These are phyloP conservation scores for Rutstroemia sp. DNA, from an alignment of 2,329 filamentous ascomycete genomes.

Conservation along the genomic window DNA sequence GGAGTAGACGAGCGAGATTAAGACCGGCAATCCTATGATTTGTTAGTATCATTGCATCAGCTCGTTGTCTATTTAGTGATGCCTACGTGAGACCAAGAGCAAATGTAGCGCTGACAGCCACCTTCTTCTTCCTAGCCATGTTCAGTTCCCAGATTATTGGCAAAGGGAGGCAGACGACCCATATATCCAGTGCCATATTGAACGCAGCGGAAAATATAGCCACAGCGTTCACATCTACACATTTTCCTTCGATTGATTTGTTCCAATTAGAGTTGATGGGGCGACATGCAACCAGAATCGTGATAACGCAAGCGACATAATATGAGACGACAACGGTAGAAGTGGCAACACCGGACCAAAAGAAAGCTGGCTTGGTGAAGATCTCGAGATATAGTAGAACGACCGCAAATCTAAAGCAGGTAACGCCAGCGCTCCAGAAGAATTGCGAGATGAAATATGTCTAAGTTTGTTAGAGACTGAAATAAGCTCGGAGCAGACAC, in stretches of 20 bases:
- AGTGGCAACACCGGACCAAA: background rate
- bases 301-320: background rate
- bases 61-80: background rate
- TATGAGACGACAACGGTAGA: background rate
- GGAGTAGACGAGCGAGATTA: background rate
- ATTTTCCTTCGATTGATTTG: background rate
- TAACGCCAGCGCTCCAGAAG: background rate
- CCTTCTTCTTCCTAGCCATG: background rate
- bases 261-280: background rate
- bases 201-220: background rate
- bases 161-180: background rate
- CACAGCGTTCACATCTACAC: background rate
- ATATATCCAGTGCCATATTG: background rate
- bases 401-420: background rate
- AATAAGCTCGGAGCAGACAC: too few relatives aligned
- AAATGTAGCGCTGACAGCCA: background rate
- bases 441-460: background rate
- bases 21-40: background rate
- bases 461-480: too few relatives aligned
- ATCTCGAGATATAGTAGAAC: background rate
- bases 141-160: background rate
- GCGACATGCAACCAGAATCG: background rate
- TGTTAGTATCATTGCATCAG: background rate
- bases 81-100: background rate
- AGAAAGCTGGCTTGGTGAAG: background rate